A percentile compares a stretch with the other conserved stretches of the same genome.
Conservation (phyloP, 2,329 filamentous ascomycete genomes). For the Camillea tinctor region DNA sequence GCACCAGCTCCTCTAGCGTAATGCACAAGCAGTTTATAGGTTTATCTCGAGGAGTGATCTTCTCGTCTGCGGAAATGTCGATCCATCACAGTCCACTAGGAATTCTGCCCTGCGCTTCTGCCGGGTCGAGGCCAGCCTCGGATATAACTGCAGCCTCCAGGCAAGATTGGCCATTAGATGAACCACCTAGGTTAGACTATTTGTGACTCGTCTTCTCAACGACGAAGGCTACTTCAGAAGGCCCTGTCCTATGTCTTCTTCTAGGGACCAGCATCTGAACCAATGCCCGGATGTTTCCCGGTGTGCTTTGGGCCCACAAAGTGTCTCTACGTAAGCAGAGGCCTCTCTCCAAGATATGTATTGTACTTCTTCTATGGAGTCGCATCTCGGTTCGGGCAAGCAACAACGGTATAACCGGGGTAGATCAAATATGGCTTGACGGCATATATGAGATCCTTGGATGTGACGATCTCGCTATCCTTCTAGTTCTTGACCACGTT, state of each 20-base stretch:
- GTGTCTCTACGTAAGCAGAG: constrained; percentile 79
- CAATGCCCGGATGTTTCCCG: constrained; percentile 83
- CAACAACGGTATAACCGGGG: constrained; percentile 83
- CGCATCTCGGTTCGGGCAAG: constrained; percentile 92
- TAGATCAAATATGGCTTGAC: constrained; percentile 91
- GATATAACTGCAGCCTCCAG: constrained; percentile 64
- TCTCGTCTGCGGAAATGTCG: constrained; percentile 64
- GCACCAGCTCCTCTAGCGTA: constrained; percentile 86
- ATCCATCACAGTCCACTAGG: constrained; percentile 72
- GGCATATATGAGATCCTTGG: constrained; percentile 73
- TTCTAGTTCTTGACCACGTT: constrained; percentile 80
- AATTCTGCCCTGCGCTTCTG: constrained; percentile 70
- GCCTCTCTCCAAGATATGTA: constrained; percentile 93
- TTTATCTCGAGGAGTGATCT: constrained; percentile 71
- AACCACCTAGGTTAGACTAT: too few relatives aligned
- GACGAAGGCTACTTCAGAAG: background rate
- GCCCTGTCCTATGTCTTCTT: background rate
- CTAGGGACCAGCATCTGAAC: constrained; percentile 83
- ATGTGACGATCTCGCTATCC: constrained; percentile 69
- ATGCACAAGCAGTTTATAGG: constrained; percentile 87
- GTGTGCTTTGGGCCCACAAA: constrained; percentile 83
- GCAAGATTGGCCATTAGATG: background rate
- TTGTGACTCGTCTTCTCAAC: background rate
- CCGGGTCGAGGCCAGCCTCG: constrained; percentile 70
- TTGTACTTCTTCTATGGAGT: constrained; percentile 83